These are phyloP conservation scores for Trametes meyenii DNA, from an alignment of 768 basidiomycete species.

Conservation along the genomic window DNA sequence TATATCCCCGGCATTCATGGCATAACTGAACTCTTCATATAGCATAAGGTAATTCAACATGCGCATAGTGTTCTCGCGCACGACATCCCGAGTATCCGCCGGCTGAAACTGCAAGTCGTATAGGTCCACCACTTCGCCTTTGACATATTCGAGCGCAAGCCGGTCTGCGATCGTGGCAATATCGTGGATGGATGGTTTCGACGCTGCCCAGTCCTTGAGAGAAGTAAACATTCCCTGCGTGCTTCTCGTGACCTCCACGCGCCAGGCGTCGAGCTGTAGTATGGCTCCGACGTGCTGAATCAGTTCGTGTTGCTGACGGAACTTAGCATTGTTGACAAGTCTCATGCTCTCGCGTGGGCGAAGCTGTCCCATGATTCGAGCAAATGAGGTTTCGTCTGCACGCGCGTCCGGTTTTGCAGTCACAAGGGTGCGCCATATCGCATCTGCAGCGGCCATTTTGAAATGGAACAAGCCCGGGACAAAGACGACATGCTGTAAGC, in stretches of 20 bases:
- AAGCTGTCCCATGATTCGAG: conserved; percentile 21
- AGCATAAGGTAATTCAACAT: conserved; percentile 40
- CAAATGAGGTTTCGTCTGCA: conserved; percentile 20
- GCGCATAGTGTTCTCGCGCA: conserved; percentile 39
- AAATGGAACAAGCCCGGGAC: conserved; percentile 40
- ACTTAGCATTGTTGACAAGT: conserved; percentile 32
- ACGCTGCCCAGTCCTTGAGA: conserved; percentile 36
- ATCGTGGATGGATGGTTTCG: conserved; percentile 33
- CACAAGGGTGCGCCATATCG: conserved; percentile 4
- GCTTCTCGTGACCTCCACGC: conserved; percentile 22
- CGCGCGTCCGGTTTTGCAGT: neutral
- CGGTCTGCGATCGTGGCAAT: conserved; percentile 28
- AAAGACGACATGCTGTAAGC: conserved; percentile 38
- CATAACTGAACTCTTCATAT: conserved; percentile 38
- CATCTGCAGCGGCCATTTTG: conserved; percentile 38
- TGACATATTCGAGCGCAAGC: conserved; percentile 22
- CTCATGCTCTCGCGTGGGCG: conserved; percentile 33
- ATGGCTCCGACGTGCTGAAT: conserved; percentile 27
- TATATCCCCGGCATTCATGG: too few relatives aligned
- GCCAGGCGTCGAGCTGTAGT: conserved; percentile 33
- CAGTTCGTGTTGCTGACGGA: conserved; percentile 35
- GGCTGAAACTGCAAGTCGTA: neutral
- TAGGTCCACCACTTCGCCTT: conserved; percentile 12
- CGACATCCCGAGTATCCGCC: conserved; percentile 31
- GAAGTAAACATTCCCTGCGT: neutral